Percentiles rank a stretch among this genome's conserved stretches.
Conservation (phyloP, 192 early-diverging fungal genomes). For the Gonapodya prolifera region DNA sequence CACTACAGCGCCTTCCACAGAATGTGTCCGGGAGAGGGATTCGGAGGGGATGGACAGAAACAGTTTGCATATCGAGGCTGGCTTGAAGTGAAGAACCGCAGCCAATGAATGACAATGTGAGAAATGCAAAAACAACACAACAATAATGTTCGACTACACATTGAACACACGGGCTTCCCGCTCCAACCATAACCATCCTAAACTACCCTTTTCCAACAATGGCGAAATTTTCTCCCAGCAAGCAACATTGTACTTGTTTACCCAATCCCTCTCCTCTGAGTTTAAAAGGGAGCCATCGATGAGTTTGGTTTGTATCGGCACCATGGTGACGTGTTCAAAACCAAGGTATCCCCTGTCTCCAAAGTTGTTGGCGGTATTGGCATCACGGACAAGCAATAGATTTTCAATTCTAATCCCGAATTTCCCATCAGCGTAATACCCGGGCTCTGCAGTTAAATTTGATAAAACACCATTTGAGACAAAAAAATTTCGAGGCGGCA, state of each 20-base stretch:
- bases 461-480: neutral
- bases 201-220: slow-evolving; percentile 48
- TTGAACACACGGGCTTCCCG: slow-evolving; percentile 43
- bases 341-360: slow-evolving; percentile 66
- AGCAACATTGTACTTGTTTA: slow-evolving; percentile 72
- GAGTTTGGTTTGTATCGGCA: slow-evolving; percentile 77
- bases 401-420: slow-evolving; percentile 99
- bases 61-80: no score
- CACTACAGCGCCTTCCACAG: no score
- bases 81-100: no score
- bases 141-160: no score
- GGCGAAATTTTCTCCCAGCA: slow-evolving; percentile 70
- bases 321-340: slow-evolving; percentile 83
- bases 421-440: slow-evolving; percentile 91
- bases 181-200: slow-evolving; percentile 69
- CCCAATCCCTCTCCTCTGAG: slow-evolving; percentile 66
- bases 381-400: slow-evolving; percentile 67
- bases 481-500: neutral
- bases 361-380: slow-evolving; percentile 69
- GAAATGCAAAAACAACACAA: no score
- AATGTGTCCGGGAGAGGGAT: no score
- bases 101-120: no score
- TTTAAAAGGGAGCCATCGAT: slow-evolving; percentile 59
- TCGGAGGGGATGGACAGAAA: no score
- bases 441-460: slow-evolving; percentile 50